Conservation (phyloP, 495 filamentous ascomycete species). For the Neurospora sp. region DNA sequence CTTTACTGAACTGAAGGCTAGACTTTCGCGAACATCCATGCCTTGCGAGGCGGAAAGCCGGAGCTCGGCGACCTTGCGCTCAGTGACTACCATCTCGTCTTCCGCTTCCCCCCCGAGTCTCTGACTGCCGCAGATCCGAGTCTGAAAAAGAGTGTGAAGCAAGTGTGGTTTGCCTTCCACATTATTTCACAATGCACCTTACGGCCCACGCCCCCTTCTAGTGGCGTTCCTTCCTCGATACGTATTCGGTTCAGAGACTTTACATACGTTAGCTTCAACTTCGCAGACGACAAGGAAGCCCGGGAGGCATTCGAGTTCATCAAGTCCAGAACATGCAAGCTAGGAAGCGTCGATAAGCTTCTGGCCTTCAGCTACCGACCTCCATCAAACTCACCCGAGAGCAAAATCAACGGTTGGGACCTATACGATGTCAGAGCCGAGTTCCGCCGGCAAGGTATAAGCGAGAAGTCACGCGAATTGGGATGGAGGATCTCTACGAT, state of each 20-base stretch:
- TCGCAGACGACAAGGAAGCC: conserved; percentile 60
- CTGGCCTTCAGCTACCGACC: conserved; percentile 83
- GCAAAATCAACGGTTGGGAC: conserved; percentile 68
- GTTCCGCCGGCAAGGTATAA: conserved; percentile 70
- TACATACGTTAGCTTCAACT: conserved; percentile 84
- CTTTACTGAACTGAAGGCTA: conserved; percentile 15
- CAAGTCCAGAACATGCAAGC: conserved; percentile 66
- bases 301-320: conserved; percentile 87
- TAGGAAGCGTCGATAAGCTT: conserved; percentile 78
- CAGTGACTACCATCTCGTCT: conserved; percentile 30
- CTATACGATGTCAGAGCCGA: conserved; percentile 80
- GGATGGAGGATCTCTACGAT: conserved; percentile 89
- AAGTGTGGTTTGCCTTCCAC: conserved; percentile 89
- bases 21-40: conserved; percentile 31
- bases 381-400: conserved; percentile 51
- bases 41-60: conserved; percentile 30
- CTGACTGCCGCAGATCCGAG: conserved; percentile 13
- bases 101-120: conserved; percentile 24
- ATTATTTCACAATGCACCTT: conserved; percentile 71
- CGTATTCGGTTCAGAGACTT: conserved; percentile 88
- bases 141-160: conserved; percentile 42
- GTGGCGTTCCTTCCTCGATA: conserved; percentile 69
- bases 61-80: conserved; percentile 34
- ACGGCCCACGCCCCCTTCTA: conserved; percentile 57
- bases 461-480: conserved; percentile 57